These are phyloP conservation scores for Penicillium expansum DNA, from an alignment of 2,329 filamentous ascomycete genomes.

Conservation along the genomic window DNA sequence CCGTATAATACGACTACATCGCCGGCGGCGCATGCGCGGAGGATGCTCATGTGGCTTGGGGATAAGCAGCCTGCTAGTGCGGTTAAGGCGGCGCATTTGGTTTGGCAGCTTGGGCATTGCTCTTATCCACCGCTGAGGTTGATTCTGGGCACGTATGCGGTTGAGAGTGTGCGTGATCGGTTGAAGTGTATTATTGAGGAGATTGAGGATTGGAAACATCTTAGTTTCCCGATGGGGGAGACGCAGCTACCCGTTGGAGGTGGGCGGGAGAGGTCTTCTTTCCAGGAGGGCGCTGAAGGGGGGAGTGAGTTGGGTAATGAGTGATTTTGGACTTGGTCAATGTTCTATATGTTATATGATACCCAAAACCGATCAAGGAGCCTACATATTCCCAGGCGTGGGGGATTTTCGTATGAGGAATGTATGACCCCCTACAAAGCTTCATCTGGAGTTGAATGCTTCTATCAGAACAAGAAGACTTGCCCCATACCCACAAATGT, in stretches of 20 bases:
- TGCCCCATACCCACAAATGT: neutral
- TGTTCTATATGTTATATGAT: slow-evolving; percentile 3
- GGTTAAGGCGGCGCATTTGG: slow-evolving; percentile 85
- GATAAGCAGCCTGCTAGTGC: slow-evolving; percentile 90
- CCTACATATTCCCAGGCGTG: neutral
- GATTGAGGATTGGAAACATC: slow-evolving; percentile 86
- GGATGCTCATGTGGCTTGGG: slow-evolving; percentile 92
- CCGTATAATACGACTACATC: slow-evolving; percentile 74
- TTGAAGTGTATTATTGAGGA: slow-evolving; percentile 91
- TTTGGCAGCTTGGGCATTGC: slow-evolving; percentile 94
- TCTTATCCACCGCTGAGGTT: slow-evolving; percentile 85
- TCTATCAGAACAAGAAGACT: neutral
- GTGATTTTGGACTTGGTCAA: neutral
- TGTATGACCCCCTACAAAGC: neutral
- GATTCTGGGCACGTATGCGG: slow-evolving; percentile 87
- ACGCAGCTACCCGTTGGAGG: slow-evolving; percentile 18
- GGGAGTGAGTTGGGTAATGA: neutral
- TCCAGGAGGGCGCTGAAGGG: neutral
- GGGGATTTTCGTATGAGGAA: neutral
- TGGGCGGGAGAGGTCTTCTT: neutral
- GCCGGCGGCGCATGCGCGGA: slow-evolving; percentile 81
- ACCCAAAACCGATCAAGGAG: neutral
- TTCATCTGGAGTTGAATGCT: neutral
- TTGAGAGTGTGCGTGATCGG: slow-evolving; percentile 90
- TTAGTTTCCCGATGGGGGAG: slow-evolving; percentile 61